These are phyloP conservation scores for Aspergillus sp. DNA, from an alignment of 2,329 filamentous ascomycete genomes.

Conservation along the genomic window DNA sequence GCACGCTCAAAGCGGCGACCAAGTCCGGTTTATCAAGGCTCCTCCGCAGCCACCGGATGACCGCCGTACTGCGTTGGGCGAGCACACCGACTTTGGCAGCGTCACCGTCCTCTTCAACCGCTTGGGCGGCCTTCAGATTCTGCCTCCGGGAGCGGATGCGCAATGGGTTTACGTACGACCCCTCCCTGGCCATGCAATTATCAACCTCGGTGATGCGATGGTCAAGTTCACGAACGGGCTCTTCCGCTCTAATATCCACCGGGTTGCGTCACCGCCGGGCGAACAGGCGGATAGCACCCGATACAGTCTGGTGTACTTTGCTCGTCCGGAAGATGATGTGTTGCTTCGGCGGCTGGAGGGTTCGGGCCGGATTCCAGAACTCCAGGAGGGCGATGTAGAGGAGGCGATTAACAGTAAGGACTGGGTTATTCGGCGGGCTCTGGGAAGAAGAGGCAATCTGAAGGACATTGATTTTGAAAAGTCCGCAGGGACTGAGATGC, in stretches of 20 bases:
- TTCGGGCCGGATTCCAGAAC: slow-evolving; percentile 30
- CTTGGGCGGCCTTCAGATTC: slow-evolving; percentile 54
- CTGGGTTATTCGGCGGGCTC: slow-evolving; percentile 41
- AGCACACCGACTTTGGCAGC: slow-evolving; percentile 58
- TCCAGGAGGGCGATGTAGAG: slow-evolving; percentile 29
- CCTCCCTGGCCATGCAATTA: slow-evolving; percentile 45
- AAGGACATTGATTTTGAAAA: slow-evolving; percentile 31
- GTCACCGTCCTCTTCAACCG: slow-evolving; percentile 58
- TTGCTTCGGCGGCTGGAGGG: slow-evolving; percentile 40
- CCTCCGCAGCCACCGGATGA: slow-evolving; percentile 47
- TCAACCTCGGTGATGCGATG: slow-evolving; percentile 46
- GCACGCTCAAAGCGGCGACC: slow-evolving; percentile 45
- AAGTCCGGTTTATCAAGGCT: slow-evolving; percentile 53
- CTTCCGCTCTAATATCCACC: slow-evolving; percentile 44
- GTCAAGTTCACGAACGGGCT: slow-evolving; percentile 44
- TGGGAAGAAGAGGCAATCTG: slow-evolving; percentile 32
- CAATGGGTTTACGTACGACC: slow-evolving; percentile 55
- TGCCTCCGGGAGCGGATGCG: slow-evolving; percentile 39
- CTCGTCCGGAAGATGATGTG: slow-evolving; percentile 50
- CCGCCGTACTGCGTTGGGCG: slow-evolving; percentile 45
- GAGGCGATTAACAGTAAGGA: slow-evolving; percentile 40
- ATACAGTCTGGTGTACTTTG: slow-evolving; percentile 56
- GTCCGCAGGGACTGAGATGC: slow-evolving; percentile 31
- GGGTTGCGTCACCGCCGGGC: slow-evolving; percentile 50
- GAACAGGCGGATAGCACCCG: slow-evolving; percentile 44